Evolutionary conservation across 2,329 filamentous ascomycete species (phyloP), one percentile per base, ranked within the genome.

Genomic region (Alternaria alternata): DNA sequence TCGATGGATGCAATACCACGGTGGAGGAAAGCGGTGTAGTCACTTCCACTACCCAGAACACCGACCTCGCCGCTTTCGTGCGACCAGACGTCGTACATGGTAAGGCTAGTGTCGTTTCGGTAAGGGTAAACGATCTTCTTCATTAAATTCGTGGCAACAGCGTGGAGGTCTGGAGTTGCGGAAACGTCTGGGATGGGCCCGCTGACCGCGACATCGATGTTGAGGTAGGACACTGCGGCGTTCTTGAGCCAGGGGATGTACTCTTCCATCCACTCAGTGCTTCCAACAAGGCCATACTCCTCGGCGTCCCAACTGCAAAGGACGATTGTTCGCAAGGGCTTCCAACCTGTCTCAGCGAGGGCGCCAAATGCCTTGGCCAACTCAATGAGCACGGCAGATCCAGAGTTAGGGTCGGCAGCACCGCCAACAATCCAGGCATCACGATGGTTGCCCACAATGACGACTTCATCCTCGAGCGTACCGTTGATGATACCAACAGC

Each of bases 401-500:
- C 84, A 9, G 80, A 83, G 43, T 85, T 85, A 2, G 84, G 84
- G 53, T 86, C 84, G 0, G 81, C 81, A 1, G 84, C 84, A 4
- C 84, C 84, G 5, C 84, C 84, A 26, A 84, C 76, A 9, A 85
- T 83, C 84, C 84, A 86, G 0, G 84, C 84, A 70, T 86, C 84
- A 11, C 84, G 79, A 59, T 86, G 84, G 38, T 86, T 85, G 4
- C 84, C 84, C 24, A 86, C 77, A 28, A 86, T 73, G 16, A 85
- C 74, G 5, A 83, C 82, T 68, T 90, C 87, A 64, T 85, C 81
- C 56, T 80, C 61, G 54, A 91, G 87, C 34, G 82, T 86, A 64
- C 87, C 88, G 63, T 89, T 89, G 74, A 93, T 88, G 24, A 93
- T 81, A n/a, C 87, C 86, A 53, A 87, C 86, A 30, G 86, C 85